These are phyloP conservation scores for Ligustrum vulgare DNA, from an alignment of 257 asterid species.

Conservation along the genomic window DNA sequence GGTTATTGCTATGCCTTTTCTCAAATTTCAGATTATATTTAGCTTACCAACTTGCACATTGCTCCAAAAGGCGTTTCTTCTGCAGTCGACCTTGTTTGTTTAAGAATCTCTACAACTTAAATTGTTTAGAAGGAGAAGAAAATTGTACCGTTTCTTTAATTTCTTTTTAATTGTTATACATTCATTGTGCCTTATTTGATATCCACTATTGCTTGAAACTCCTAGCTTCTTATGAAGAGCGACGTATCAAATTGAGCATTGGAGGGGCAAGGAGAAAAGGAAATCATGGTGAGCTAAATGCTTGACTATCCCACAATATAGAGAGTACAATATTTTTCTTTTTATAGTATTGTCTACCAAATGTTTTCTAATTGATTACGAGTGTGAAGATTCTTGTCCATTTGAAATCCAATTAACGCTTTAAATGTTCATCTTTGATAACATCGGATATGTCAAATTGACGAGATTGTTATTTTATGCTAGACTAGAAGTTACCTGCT, in stretches of 20 bases:
- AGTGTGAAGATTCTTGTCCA: not conserved
- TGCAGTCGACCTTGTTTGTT: not conserved
- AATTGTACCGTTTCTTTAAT: not conserved
- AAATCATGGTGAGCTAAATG: not conserved
- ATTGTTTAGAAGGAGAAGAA: not conserved
- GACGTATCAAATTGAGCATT: conserved; percentile 49
- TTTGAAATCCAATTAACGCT: not conserved
- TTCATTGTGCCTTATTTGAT: conserved; percentile 7
- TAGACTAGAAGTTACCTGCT: not conserved
- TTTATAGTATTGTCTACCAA: not conserved
- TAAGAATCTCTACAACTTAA: not conserved
- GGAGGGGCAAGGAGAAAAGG: conserved; percentile 27
- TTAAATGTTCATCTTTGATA: not conserved
- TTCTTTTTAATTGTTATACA: conserved; percentile 1
- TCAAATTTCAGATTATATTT: not conserved
- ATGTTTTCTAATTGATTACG: not conserved
- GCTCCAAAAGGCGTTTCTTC: not conserved
- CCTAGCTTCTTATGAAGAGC: conserved; percentile 92
- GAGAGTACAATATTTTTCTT: not conserved
- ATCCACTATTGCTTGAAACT: conserved; percentile 21
- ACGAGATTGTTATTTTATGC: not conserved
- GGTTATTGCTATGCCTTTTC: not conserved
- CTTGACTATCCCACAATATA: not conserved
- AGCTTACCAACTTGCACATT: not conserved
- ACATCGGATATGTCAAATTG: not conserved